Base-by-base conservation (phyloP, 1,284 basidiomycete genomes). In the Tilletia setariae region DNA sequence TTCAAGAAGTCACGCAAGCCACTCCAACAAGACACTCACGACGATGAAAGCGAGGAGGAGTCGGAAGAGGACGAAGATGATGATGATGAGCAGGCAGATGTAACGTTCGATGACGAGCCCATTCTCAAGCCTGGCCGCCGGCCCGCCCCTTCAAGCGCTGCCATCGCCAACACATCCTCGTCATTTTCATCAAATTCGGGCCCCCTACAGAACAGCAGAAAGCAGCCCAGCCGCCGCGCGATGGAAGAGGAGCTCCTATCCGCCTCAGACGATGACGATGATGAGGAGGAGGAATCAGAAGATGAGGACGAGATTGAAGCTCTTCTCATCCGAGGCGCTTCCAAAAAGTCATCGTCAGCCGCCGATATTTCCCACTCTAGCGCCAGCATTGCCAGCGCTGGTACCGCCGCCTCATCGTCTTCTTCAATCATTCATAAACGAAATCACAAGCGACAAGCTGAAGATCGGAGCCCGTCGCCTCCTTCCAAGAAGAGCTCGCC, bases 1-100 rank as follows among this genome's bases (percentile, higher is more conserved):
- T 19, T 25, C 25, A 32, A 23, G 32, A 61, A 19, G 2, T 7
- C 56, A 25, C 25, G 56, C 19, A 9, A 19, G 16, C 25, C 25
- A n/a, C 15, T 13, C 25, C 16, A 23, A 32, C 25, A 19, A 9
- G 42, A 51, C 35, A 40, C n/a, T n/a, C n/a, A 40, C 42, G 35
- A 68, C n/a, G 53, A 53, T 8, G 46, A 63, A 21, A 63, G 44
- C 13, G 69, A 51, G 30, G 7, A 68, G 16, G 40, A 66, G 15
- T 56, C 66, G 2, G 67, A 68, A 9, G 64, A 68, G 2, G 62
- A 63, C 1, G 67, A 76, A 15, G 70, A 71, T 32, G 40, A 68
- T 9, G 53, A 40, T 2, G 56, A 69, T 2, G 47, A 63, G 4
- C 35, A 51, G 2, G 49, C 51, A 3, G 68, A 66, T 13, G 32